Evolutionary conservation across 1,284 basidiomycete species (phyloP).

Genomic region (Rhodotorula glutinis): DNA sequence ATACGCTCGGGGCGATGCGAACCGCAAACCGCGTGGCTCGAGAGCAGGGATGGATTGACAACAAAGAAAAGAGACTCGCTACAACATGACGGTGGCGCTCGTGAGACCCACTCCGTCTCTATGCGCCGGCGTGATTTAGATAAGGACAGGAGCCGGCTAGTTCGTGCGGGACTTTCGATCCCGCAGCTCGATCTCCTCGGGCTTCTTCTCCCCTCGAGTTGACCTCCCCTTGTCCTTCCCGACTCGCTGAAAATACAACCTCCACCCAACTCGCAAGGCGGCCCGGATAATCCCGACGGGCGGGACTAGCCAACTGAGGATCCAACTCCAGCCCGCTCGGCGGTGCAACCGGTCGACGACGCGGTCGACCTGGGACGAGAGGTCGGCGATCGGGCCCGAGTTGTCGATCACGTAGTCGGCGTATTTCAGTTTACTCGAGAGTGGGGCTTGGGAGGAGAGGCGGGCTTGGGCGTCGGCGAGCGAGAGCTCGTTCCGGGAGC

Average conservation of each 20-base stretch:
- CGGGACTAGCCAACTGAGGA: slow-evolving; percentile 76
- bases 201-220: slow-evolving; percentile 27
- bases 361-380: slow-evolving; percentile 65
- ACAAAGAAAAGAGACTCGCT: no score
- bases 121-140: no score
- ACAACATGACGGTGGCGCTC: no score
- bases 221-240: slow-evolving; percentile 34
- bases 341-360: slow-evolving; percentile 61
- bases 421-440: slow-evolving; percentile 72
- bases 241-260: slow-evolving; percentile 37
- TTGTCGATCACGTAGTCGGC: slow-evolving; percentile 90
- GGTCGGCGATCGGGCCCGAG: slow-evolving; percentile 66
- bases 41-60: no score
- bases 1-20: no score
- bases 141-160: no score
- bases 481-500: slow-evolving; percentile 52
- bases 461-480: slow-evolving; percentile 62
- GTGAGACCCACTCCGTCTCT: no score
- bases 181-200: slow-evolving; percentile 34
- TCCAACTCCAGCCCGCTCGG: slow-evolving; percentile 64
- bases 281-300: slow-evolving; percentile 60
- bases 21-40: no score
- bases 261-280: slow-evolving; percentile 43
- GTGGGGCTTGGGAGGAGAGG: slow-evolving; percentile 75
- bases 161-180: slow-evolving; percentile 3